Percentiles rank a stretch among this genome's conserved stretches.
Conservation (phyloP, 78 protist species). For the Polysphondylium violaceum region DNA sequence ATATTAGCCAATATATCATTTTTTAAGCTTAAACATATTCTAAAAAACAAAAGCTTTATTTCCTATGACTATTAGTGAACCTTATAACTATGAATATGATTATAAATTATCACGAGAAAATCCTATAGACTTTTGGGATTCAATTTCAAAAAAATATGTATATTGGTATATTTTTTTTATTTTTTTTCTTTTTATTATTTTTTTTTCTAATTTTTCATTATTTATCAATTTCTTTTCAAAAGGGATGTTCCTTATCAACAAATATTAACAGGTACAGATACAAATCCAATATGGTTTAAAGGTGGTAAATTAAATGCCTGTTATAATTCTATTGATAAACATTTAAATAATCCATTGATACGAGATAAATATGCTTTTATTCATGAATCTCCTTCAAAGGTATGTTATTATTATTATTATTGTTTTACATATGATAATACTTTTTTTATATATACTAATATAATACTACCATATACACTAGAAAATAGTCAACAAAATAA, state of each 20-base stretch:
- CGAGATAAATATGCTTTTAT: slow-evolving; percentile 22
- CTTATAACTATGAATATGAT: slow-evolving; percentile 16
- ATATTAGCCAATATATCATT: too few species aligned
- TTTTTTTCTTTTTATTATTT: background rate
- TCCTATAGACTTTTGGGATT: slow-evolving; percentile 8
- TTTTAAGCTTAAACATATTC: too few species aligned
- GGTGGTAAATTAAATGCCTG: slow-evolving; percentile 87
- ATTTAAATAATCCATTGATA: background rate
- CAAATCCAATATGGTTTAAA: slow-evolving; percentile 81
- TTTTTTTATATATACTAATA: slow-evolving; percentile 60
- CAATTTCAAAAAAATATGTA: background rate
- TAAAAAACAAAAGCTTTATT: too few species aligned
- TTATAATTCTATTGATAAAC: slow-evolving; percentile 81
- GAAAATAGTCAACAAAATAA: slow-evolving; percentile 43
- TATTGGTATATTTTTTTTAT: background rate
- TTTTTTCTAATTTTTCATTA: background rate
- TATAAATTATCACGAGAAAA: background rate
- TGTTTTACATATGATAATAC: slow-evolving; percentile 71
- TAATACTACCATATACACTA: slow-evolving; percentile 89
- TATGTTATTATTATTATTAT: slow-evolving; percentile 44
- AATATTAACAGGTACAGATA: slow-evolving; percentile 8
- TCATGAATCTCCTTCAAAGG: slow-evolving; percentile 55
- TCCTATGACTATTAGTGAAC: too few species aligned
- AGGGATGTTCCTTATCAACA: slow-evolving; percentile 10
- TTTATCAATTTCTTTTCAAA: background rate